Evolutionary conservation across 495 filamentous ascomycete species (phyloP).

Genomic region (Amphirosellinia nigrospora): DNA sequence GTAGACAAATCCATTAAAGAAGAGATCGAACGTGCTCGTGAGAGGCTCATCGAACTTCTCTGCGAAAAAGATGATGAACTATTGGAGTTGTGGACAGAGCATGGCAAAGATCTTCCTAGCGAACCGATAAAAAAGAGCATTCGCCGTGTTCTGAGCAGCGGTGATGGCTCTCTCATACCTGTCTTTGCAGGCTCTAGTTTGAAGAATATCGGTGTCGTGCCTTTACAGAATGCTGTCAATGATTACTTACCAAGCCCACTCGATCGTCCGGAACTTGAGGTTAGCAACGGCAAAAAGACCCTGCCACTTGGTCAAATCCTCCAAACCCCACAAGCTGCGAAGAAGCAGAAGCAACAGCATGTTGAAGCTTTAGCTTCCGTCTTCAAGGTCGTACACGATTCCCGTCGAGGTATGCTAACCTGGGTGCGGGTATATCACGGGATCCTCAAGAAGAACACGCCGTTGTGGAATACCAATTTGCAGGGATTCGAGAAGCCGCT

Average conservation of each 20-base stretch:
- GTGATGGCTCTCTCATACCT: slow-evolving; percentile 71
- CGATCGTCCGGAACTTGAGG: slow-evolving; percentile 78
- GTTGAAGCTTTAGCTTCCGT: slow-evolving; percentile 82
- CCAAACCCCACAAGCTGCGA: slow-evolving; percentile 50
- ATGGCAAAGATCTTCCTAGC: slow-evolving; percentile 71
- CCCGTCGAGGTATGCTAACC: slow-evolving; percentile 83
- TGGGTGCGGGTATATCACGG: slow-evolving; percentile 95
- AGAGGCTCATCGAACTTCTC: slow-evolving; percentile 78
- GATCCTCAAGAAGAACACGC: slow-evolving; percentile 69
- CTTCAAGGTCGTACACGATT: slow-evolving; percentile 95
- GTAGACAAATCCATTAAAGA: slow-evolving; percentile 53
- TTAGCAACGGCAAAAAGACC: slow-evolving; percentile 67
- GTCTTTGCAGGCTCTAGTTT: slow-evolving; percentile 93
- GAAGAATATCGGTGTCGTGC: slow-evolving; percentile 92
- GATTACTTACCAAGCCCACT: slow-evolving; percentile 84
- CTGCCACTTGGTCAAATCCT: slow-evolving; percentile 59
- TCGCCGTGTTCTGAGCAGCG: slow-evolving; percentile 70
- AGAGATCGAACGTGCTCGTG: slow-evolving; percentile 79
- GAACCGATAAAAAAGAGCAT: slow-evolving; percentile 73
- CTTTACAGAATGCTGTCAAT: slow-evolving; percentile 84
- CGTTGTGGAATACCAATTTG: slow-evolving; percentile 88
- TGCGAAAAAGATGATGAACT: slow-evolving; percentile 87
- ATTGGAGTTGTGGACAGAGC: slow-evolving; percentile 81
- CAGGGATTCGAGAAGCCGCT: slow-evolving; percentile 81
- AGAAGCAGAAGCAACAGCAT: slow-evolving; percentile 51